Evolutionary conservation across 1,284 basidiomycete genomes (phyloP).

Genomic region (Ganoderma lucidum): DNA sequence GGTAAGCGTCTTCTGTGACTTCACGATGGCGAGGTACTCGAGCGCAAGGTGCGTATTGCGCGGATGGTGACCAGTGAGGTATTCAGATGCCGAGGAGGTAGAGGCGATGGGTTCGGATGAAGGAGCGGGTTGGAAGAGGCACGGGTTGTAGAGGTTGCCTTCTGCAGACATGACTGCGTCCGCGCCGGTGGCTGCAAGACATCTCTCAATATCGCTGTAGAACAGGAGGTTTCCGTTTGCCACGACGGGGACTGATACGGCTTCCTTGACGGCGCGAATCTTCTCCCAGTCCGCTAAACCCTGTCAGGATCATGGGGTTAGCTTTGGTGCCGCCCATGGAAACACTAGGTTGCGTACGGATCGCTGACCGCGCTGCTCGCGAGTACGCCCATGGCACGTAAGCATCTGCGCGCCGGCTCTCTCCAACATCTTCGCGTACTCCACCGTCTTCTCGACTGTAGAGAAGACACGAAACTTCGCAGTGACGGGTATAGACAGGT

Average conservation of each 20-base stretch:
- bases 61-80: constrained; percentile 60
- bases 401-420: constrained; percentile 95
- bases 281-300: constrained; percentile 53
- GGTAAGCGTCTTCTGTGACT: constrained; percentile 77
- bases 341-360: constrained; percentile 48
- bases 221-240: constrained; percentile 98
- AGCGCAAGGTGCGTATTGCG: constrained; percentile 74
- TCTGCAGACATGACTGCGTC: constrained; percentile 97
- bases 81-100: constrained; percentile 42
- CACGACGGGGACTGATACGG: constrained; percentile 92
- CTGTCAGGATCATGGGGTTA: constrained; percentile 44
- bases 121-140: constrained; percentile 63
- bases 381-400: constrained; percentile 90
- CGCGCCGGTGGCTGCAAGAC: constrained; percentile 83
- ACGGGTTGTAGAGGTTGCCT: constrained; percentile 94
- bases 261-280: constrained; percentile 53
- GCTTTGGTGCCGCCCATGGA: too few species aligned
- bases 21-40: constrained; percentile 90
- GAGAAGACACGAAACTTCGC: constrained; percentile 97
- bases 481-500: constrained; percentile 90
- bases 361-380: constrained; percentile 91
- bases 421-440: constrained; percentile 96
- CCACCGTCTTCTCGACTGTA: constrained; percentile 86
- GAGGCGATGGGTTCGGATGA: constrained; percentile 19
- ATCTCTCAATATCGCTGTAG: constrained; percentile 80